Conservation (phyloP, 2,329 filamentous ascomycete genomes). For the Coniochaeta ligniaria region DNA sequence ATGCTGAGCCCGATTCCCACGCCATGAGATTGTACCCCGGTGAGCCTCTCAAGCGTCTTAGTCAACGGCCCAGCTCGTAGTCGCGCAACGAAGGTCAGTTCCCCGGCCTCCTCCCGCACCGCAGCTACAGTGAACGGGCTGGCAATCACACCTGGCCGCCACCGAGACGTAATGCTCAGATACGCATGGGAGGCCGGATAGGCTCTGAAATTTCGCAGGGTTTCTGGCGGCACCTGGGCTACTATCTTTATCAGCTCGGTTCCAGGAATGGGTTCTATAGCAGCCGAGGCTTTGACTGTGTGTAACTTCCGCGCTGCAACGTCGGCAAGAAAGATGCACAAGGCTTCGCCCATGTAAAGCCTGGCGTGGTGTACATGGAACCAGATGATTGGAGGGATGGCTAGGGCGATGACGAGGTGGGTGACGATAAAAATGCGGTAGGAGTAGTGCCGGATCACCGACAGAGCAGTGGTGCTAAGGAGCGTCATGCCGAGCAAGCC, state of each 20-base stretch:
- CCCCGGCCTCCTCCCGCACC: not conserved
- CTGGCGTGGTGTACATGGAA: no score
- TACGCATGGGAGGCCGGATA: not conserved
- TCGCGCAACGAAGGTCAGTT: not conserved
- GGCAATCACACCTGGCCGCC: not conserved
- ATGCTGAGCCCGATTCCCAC: not conserved
- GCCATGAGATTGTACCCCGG: not conserved
- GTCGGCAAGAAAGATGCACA: no score
- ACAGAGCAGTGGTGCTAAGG: slow-evolving; percentile 38
- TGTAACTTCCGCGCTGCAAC: no score
- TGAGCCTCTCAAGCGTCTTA: not conserved
- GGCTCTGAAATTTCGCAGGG: not conserved
- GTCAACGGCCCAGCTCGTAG: not conserved
- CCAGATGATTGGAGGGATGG: not conserved
- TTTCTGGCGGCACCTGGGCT: not conserved
- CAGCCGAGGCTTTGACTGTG: no score
- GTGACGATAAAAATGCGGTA: not conserved
- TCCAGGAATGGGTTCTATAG: no score
- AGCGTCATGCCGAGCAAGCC: slow-evolving; percentile 33
- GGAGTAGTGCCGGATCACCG: slow-evolving; percentile 13
- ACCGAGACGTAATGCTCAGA: not conserved
- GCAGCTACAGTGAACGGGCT: not conserved
- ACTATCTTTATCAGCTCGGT: not conserved
- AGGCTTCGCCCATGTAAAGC: no score
- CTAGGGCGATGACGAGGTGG: not conserved